Percentiles rank a stretch among this genome's conserved stretches.
These are phyloP conservation scores for Euphrasia confusa DNA, from an alignment of 257 asterid species.

Conservation along the genomic window DNA sequence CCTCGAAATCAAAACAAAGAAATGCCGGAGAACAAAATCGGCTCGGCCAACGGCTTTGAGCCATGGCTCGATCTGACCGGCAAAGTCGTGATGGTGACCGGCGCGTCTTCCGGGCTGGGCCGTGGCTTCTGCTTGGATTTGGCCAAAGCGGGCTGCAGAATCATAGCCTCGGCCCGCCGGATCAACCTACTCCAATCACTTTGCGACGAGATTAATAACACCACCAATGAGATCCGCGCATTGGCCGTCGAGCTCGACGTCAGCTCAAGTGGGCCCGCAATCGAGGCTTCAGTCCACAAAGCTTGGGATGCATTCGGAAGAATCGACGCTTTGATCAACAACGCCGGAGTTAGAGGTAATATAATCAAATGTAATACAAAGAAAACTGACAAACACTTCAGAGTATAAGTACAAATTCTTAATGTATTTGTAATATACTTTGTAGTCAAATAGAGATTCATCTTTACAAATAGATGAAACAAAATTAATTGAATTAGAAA, in stretches of 20 bases:
- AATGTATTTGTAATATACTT: no score
- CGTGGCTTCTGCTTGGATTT: slow-evolving; percentile 58
- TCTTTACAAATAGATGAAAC: no score
- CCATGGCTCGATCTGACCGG: slow-evolving; percentile 53
- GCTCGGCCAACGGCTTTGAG: slow-evolving; percentile 37
- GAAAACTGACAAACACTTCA: no score
- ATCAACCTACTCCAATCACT: slow-evolving; percentile 44
- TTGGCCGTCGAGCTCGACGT: slow-evolving; percentile 63
- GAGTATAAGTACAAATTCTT: no score
- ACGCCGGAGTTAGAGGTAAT: slow-evolving; percentile 67
- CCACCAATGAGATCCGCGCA: slow-evolving; percentile 25
- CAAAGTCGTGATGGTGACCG: slow-evolving; percentile 73
- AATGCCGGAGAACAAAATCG: slow-evolving; percentile 20
- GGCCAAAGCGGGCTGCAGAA: slow-evolving; percentile 62
- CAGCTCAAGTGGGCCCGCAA: slow-evolving; percentile 26
- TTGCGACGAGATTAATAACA: slow-evolving; percentile 50
- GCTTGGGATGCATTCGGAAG: slow-evolving; percentile 69
- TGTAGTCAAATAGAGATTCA: no score
- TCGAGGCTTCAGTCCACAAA: slow-evolving; percentile 40
- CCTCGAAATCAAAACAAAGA: neutral
- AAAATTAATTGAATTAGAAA: no score
- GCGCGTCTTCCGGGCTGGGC: slow-evolving; percentile 84
- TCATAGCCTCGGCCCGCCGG: slow-evolving; percentile 69
- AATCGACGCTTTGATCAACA: slow-evolving; percentile 56
- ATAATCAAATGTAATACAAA: no score